Conservation (phyloP, 495 filamentous ascomycete genomes). For the Aspergillus indologenus region DNA sequence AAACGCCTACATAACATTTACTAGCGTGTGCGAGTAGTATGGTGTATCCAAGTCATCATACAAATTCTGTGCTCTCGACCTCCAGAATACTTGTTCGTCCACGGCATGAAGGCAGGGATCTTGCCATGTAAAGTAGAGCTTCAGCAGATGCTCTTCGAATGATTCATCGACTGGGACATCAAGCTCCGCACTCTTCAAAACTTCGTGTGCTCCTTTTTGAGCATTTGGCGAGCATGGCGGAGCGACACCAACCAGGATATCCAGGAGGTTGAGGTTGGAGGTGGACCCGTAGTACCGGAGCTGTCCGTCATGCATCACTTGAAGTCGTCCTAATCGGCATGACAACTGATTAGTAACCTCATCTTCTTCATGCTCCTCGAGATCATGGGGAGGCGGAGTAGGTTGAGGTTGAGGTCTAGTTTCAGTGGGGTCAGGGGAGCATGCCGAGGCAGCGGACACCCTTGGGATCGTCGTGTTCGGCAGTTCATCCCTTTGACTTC, state of each 20-base stretch:
- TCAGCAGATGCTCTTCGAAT: slow-evolving; percentile 32
- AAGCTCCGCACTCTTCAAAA: slow-evolving; percentile 14
- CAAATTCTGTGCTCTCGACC: slow-evolving; percentile 1
- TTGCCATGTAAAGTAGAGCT: slow-evolving; percentile 40
- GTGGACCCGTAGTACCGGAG: slow-evolving; percentile 25
- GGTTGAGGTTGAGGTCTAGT: background rate
- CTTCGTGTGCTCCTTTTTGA: slow-evolving; percentile 10
- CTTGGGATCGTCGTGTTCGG: too few species aligned
- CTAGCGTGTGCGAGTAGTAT: slow-evolving; percentile 35
- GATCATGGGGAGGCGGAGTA: background rate
- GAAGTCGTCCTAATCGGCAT: slow-evolving; percentile 9
- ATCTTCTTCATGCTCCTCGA: slow-evolving; percentile 2
- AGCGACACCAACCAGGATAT: slow-evolving; percentile 6
- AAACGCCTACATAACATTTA: slow-evolving; percentile 26
- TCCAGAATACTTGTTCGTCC: slow-evolving; percentile 20
- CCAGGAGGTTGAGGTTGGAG: slow-evolving; percentile 24
- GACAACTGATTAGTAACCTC: slow-evolving; percentile 9
- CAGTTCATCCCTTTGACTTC: background rate
- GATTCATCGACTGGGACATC: slow-evolving; percentile 14
- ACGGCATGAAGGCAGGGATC: slow-evolving; percentile 33
- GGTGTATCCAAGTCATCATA: slow-evolving; percentile 24
- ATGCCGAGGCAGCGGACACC: too few species aligned
- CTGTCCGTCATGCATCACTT: slow-evolving; percentile 22
- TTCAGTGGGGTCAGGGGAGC: too few species aligned
- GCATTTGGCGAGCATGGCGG: slow-evolving; percentile 3